phyloP scores from a whole-genome alignment of 148 eudicot species.

The Heliamphora exappendiculata region DNA sequence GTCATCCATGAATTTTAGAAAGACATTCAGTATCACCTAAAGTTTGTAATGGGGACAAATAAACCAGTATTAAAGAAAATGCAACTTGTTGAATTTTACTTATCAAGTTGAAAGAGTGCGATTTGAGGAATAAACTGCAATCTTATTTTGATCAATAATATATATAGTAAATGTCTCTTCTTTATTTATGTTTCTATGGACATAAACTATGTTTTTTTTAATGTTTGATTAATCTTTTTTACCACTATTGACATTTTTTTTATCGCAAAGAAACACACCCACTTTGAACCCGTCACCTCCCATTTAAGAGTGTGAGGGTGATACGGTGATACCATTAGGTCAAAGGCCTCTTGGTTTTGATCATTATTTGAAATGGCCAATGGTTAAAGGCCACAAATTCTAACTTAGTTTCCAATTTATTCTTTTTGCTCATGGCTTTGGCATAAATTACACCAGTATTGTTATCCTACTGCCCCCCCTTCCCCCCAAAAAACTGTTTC shows the following conservation, averaged over 20 bases:
- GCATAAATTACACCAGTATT: neutral
- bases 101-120: neutral
- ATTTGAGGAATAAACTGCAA: neutral
- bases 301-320: too few relatives aligned
- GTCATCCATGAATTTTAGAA: neutral
- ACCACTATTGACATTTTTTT: too few relatives aligned
- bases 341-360: too few relatives aligned
- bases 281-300: too few relatives aligned
- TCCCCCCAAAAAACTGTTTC: too few relatives aligned
- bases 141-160: conserved; percentile 2
- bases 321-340: too few relatives aligned
- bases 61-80: neutral
- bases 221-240: neutral
- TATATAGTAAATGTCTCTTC: neutral
- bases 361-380: too few relatives aligned
- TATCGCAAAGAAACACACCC: too few relatives aligned
- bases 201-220: neutral
- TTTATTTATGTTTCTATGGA: neutral
- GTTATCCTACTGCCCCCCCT: neutral
- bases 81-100: neutral
- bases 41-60: neutral
- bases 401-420: neutral
- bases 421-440: neutral
- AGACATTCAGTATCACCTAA: neutral
- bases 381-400: too few relatives aligned